Conservation (phyloP, 192 early-diverging fungal species). For the Podochytrium sp. region DNA sequence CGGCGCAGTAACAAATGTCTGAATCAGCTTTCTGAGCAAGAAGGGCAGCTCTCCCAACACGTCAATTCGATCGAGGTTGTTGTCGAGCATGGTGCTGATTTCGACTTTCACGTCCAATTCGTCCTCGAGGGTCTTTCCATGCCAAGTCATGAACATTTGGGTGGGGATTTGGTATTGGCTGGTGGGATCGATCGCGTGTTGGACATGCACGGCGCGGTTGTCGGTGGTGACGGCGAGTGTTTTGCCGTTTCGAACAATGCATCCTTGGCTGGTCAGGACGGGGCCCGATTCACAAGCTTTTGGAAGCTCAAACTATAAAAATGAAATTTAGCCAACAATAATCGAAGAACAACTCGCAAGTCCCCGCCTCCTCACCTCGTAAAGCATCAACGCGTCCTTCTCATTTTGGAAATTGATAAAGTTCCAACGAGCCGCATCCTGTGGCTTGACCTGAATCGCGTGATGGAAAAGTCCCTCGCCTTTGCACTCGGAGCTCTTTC, state of each 20-base stretch:
- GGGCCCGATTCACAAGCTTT: constrained; percentile 55
- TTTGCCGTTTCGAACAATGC: constrained; percentile 66
- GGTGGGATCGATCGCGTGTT: constrained; percentile 64
- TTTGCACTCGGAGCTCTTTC: constrained; percentile 37
- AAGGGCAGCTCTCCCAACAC: constrained; percentile 86
- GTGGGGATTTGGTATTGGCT: constrained; percentile 83
- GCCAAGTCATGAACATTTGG: constrained; percentile 68
- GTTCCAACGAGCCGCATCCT: constrained; percentile 85
- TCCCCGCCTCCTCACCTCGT: constrained; percentile 41
- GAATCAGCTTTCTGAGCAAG: constrained; percentile 82
- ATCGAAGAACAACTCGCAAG: not conserved
- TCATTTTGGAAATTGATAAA: constrained; percentile 76
- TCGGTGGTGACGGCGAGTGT: constrained; percentile 75
- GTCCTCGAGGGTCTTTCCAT: constrained; percentile 59
- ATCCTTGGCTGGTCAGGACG: constrained; percentile 68
- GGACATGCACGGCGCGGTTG: constrained; percentile 68
- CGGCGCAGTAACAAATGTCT: constrained; percentile 89
- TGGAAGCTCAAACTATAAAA: constrained; percentile 71
- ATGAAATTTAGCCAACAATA: not conserved
- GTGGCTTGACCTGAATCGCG: constrained; percentile 83
- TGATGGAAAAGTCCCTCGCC: constrained; percentile 83
- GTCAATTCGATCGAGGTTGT: constrained; percentile 83
- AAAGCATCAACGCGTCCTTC: constrained; percentile 63
- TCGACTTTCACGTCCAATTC: constrained; percentile 54
- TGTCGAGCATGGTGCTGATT: constrained; percentile 61